These are phyloP conservation scores for Sporothrix brasiliensis DNA, from an alignment of 2,329 filamentous ascomycete genomes.

Conservation along the genomic window DNA sequence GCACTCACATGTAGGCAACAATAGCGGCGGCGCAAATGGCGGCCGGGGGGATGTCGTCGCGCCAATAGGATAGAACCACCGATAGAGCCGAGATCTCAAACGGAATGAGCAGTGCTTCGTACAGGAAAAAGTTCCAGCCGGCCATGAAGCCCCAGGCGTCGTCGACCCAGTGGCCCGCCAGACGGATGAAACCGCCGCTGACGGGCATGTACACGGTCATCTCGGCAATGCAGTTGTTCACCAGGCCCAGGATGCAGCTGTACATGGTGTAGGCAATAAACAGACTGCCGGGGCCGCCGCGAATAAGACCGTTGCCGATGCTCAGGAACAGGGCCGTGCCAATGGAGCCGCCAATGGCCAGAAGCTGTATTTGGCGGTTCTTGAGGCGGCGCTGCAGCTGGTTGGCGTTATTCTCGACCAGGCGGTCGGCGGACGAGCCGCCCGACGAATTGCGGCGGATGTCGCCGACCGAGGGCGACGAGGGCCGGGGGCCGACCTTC, in stretches of 20 bases:
- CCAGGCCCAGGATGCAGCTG: slow-evolving; percentile 57
- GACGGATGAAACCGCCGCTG: slow-evolving; percentile 64
- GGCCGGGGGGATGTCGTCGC: slow-evolving; percentile 48
- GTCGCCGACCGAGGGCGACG: slow-evolving; percentile 1
- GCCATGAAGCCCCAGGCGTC: slow-evolving; percentile 64
- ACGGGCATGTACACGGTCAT: slow-evolving; percentile 67
- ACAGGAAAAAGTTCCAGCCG: slow-evolving; percentile 51
- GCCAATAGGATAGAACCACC: slow-evolving; percentile 53
- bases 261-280: slow-evolving; percentile 64
- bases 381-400: slow-evolving; percentile 52
- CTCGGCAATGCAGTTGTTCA: slow-evolving; percentile 68
- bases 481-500: background rate
- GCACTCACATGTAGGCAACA: slow-evolving; percentile 35
- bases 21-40: slow-evolving; percentile 61
- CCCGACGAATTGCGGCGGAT: slow-evolving; percentile 15
- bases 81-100: slow-evolving; percentile 49
- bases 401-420: slow-evolving; percentile 43
- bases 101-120: slow-evolving; percentile 48
- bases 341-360: slow-evolving; percentile 62
- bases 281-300: slow-evolving; percentile 43
- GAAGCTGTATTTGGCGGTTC: slow-evolving; percentile 61
- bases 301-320: slow-evolving; percentile 57
- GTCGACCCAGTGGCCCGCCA: slow-evolving; percentile 67
- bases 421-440: slow-evolving; percentile 26
- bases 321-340: slow-evolving; percentile 63